These are phyloP conservation scores for Plasmodium falciparum DNA, from an alignment of 169 alveolate genomes.

Conservation along the genomic window DNA sequence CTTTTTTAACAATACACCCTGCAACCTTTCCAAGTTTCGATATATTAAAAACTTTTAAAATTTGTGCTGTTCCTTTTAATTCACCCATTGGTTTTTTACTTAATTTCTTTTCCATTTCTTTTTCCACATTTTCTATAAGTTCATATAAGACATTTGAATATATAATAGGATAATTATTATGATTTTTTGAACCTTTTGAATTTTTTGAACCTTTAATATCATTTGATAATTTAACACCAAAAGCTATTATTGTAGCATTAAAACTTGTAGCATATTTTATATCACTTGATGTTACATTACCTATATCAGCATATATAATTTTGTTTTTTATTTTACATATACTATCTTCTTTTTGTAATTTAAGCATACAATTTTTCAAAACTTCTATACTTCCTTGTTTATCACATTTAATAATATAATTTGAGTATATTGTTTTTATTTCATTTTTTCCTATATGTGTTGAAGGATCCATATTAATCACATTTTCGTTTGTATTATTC, in stretches of 20 bases:
- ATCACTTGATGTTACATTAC: constrained; percentile 61
- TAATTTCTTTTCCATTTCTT: constrained; percentile 41
- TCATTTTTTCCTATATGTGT: background rate
- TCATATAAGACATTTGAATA: constrained; percentile 57
- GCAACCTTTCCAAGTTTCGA: constrained; percentile 64
- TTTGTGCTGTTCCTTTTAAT: constrained; percentile 30
- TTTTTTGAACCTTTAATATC: constrained; percentile 7
- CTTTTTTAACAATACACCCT: constrained; percentile 50
- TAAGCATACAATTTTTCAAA: constrained; percentile 27
- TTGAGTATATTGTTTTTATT: constrained; percentile 21
- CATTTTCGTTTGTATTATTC: background rate
- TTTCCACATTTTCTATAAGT: constrained; percentile 12
- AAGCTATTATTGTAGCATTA: constrained; percentile 50
- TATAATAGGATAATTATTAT: background rate
- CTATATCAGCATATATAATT: constrained; percentile 56
- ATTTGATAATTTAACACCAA: constrained; percentile 44
- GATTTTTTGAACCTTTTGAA: background rate
- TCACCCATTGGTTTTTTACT: constrained; percentile 52
- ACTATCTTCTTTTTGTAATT: constrained; percentile 28
- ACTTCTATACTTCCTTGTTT: constrained; percentile 69
- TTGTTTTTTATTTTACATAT: constrained; percentile 36
- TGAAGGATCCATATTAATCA: background rate
- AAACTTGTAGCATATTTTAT: constrained; percentile 50
- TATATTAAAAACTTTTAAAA: constrained; percentile 54
- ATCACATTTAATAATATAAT: constrained; percentile 52